phyloP scores from a whole-genome alignment of 257 asterid species.

The Linaria vulgaris region DNA sequence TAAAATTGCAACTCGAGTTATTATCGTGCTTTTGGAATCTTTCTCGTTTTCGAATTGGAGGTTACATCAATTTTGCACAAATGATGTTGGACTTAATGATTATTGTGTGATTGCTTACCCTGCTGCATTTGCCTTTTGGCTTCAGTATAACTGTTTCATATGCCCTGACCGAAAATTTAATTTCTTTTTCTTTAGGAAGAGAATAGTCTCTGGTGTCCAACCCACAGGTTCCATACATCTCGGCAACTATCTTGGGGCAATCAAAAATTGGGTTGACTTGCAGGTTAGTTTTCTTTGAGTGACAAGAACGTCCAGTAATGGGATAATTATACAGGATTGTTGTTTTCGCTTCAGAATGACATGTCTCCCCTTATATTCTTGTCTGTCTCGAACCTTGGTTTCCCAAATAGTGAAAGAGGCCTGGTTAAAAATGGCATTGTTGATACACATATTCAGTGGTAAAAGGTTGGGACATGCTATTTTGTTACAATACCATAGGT shows the following conservation, averaged over 20 bases:
- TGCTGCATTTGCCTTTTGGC: slow-evolving; percentile 1
- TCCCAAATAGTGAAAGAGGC: slow-evolving; percentile 9
- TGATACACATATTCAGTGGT: background rate
- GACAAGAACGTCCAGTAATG: slow-evolving; percentile 9
- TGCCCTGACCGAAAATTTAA: slow-evolving; percentile 15
- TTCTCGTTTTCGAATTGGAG: background rate
- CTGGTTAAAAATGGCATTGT: slow-evolving; percentile 6
- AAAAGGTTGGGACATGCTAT: slow-evolving; percentile 8
- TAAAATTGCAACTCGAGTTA: no score
- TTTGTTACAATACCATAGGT: slow-evolving; percentile 4
- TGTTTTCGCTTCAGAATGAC: slow-evolving; percentile 1
- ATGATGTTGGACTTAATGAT: background rate
- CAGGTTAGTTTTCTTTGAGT: slow-evolving; percentile 52
- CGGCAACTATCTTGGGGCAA: slow-evolving; percentile 95
- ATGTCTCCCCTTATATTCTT: slow-evolving; percentile 6
- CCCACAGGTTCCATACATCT: slow-evolving; percentile 99
- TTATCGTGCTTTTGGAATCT: no score
- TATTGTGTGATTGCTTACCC: slow-evolving; percentile 3
- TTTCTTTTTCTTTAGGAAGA: slow-evolving; percentile 53
- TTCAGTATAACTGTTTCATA: slow-evolving; percentile 13
- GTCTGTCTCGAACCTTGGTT: slow-evolving; percentile 7
- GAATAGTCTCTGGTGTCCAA: slow-evolving; percentile 98
- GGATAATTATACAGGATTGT: slow-evolving; percentile 3
- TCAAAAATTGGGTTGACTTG: slow-evolving; percentile 85
- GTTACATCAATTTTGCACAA: background rate